Base-by-base conservation (phyloP, 768 basidiomycete species). In the Calocera viscosa region DNA sequence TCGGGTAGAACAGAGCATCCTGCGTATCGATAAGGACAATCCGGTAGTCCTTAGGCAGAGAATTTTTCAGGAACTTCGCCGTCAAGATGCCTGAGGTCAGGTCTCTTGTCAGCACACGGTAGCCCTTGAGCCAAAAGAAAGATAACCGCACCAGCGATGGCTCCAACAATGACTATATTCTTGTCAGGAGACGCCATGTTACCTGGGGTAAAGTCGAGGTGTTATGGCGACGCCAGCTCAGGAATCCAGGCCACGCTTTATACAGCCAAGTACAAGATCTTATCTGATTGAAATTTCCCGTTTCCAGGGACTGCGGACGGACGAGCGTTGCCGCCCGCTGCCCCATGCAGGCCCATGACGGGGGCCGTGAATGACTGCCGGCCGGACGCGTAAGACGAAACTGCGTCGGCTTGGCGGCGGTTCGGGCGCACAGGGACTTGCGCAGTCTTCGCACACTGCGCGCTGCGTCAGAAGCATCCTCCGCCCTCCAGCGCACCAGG, bases 91-190 rank as follows among this genome's bases (percentile, higher is more conserved):
- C 47, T 43, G 67, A 66, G 35, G 19, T 14, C 10, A 19, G 30
- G 26, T 5, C 24, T 7, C 7, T n/a, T 17, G 65, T 28, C 7
- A 49, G n/a, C 14, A 3, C 11, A 47, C 2, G 49, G 22, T 38
- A 26, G 17, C 34, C 35, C 19, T 14, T 38, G 35, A 5, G 35
- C 35, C 5, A 5, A 5, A 5, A 14, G 14, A 14, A 38, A 38
- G 35, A 38, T 5, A 5, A 38, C 5, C 40, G 22, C n/a, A 41
- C 65, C 34, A 22, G 41, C 69, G 72, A 67, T 30, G 71, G 73
- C 74, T 19, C 75, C 75, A 34, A 76, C 69, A 67, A 75, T 73
- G 30, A 76, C 70, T 64, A 76, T 71, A 69, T 76, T 76, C 68
- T 73, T 69, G 47, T 49, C 63, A 10, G 19, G 2, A 26, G 53